These are phyloP conservation scores for Cercis canadensis DNA, from an alignment of 306 rosid genomes.

Conservation along the genomic window DNA sequence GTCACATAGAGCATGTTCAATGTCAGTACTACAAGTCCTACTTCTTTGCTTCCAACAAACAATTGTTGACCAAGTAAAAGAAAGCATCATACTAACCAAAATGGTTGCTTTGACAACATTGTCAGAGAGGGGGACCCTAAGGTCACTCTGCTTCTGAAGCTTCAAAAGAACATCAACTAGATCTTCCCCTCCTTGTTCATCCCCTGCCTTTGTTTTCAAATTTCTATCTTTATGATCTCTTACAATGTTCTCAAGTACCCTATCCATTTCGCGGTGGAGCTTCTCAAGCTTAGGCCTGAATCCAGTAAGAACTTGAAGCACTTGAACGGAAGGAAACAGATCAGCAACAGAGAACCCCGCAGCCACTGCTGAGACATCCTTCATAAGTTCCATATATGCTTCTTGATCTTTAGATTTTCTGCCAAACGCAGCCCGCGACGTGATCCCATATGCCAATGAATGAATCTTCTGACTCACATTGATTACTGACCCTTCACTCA, in stretches of 20 bases:
- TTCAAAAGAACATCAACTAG: conserved; percentile 41
- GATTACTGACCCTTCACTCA: background rate
- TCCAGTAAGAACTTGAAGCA: conserved; percentile 37
- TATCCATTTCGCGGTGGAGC: conserved; percentile 37
- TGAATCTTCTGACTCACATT: background rate
- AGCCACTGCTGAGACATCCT: background rate
- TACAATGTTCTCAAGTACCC: conserved; percentile 38
- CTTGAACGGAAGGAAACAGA: background rate
- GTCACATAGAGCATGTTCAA: too few relatives aligned
- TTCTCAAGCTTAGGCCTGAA: conserved; percentile 33
- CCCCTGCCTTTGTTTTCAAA: background rate
- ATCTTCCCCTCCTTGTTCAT: conserved; percentile 27
- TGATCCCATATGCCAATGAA: background rate
- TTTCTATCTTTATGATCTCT: conserved; percentile 27
- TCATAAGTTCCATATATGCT: background rate
- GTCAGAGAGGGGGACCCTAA: conserved; percentile 41
- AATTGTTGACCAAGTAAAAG: too few relatives aligned
- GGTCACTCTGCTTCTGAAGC: conserved; percentile 34
- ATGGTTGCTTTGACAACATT: conserved; percentile 37
- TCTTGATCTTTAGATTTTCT: background rate
- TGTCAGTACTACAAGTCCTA: too few relatives aligned
- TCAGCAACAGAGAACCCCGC: background rate
- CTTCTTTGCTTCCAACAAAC: too few relatives aligned
- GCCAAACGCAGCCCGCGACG: background rate
- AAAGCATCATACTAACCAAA: conserved; percentile 11